phyloP scores from a whole-genome alignment of 1,139 yeast species.

The Debaryomycetaceae sp. region DNA sequence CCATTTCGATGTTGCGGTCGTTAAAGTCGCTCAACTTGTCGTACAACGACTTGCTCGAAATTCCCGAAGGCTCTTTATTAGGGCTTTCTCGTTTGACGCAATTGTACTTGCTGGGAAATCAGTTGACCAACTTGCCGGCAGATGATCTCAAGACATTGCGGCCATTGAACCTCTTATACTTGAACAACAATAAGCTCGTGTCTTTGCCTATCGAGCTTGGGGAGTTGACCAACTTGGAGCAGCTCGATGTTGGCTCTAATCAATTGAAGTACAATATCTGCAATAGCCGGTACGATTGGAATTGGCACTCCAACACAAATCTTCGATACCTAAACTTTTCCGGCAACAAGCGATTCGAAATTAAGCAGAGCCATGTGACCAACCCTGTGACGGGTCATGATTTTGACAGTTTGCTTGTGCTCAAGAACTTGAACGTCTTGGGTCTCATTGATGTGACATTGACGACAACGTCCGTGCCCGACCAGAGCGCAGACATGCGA shows the following conservation, averaged over 20 bases:
- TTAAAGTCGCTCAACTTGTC: conserved; percentile 63
- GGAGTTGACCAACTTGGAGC: conserved; percentile 49
- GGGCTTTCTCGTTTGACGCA: conserved; percentile 49
- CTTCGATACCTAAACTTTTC: conserved; percentile 78
- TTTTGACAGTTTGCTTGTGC: conserved; percentile 66
- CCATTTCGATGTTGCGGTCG: conserved; percentile 48
- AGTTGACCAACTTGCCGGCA: conserved; percentile 66
- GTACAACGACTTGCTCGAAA: conserved; percentile 74
- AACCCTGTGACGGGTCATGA: conserved; percentile 40
- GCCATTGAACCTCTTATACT: conserved; percentile 48
- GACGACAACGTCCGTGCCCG: conserved; percentile 78
- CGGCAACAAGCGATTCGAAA: conserved; percentile 86
- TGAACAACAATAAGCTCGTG: conserved; percentile 78
- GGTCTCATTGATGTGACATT: conserved; percentile 95
- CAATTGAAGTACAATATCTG: conserved; percentile 84
- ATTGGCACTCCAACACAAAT: conserved; percentile 81
- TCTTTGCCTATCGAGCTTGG: conserved; percentile 86
- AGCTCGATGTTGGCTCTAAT: conserved; percentile 87
- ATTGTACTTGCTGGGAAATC: conserved; percentile 79
- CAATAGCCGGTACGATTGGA: conserved; percentile 96
- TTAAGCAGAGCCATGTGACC: conserved; percentile 48
- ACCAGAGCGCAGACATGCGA: conserved; percentile 73
- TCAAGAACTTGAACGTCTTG: conserved; percentile 60
- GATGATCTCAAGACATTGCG: conserved; percentile 66
- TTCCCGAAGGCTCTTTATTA: conserved; percentile 62